Base-by-base conservation (phyloP, 441 rosid species). In the Gossypium aridum region DNA sequence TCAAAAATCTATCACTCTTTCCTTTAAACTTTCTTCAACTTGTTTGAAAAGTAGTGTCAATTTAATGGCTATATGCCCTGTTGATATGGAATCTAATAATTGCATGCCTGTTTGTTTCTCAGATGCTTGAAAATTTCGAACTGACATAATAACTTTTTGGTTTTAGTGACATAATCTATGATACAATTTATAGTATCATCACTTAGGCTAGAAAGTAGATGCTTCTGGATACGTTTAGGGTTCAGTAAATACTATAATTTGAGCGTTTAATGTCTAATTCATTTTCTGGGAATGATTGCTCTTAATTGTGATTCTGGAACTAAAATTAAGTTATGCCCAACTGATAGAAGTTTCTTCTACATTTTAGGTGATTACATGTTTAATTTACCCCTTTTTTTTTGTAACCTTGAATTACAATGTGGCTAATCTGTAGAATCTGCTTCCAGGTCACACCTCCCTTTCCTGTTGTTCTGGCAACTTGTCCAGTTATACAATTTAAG, bases 391-490 rank as follows among this genome's bases (percentile, higher is more conserved):
- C 37, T 68, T 25, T 49, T 22, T 23, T 57, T 34, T 34, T 1
- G 8, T 34, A 34, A 37, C 47, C 26, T 70, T 53, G 47, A 56
- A 19, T 37, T 20, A 59, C 28, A 51, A 55, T 28, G 37, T 77
- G 77, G 60, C 82, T 84, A 69, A 82, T 79, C 45, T 39, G 4
- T 72, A 39, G 47, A 72, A 79, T 81, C 79, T 83, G 68, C 74
- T 76, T 89, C 70, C 78, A 91, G 98, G 98, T 91, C 62, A 90
- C 97, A 4, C 98, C 97, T 69, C 78, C 91, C 61, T 91, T 85
- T 80, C 97, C 97, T 9, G 75, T 84, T 45, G 85, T 85, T 72
- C 78, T 93, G 77, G 89, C 90, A 54, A 74, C 88, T 34, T 84
- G 91, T 83, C 98, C 97, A 0, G 82, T 85, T 59, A 72, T 91